These are phyloP conservation scores for Orbilia oligospora DNA, from an alignment of 2,329 filamentous ascomycete species.

Conservation along the genomic window DNA sequence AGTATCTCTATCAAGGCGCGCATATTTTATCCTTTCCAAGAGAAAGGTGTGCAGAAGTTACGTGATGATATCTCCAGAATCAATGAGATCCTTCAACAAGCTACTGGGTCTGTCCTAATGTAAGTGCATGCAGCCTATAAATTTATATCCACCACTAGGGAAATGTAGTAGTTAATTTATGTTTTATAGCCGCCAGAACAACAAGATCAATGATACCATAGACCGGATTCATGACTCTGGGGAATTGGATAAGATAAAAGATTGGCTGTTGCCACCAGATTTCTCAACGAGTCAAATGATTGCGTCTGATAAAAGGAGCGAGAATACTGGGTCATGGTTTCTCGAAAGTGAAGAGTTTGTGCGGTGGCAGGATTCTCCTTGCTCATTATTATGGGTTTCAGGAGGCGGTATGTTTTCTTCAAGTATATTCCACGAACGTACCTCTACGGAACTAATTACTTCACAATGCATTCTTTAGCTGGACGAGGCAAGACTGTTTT, in stretches of 20 bases:
- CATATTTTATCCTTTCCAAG: not conserved
- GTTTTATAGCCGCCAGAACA: conserved; percentile 3
- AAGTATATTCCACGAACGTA: no score
- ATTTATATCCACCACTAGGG: no score
- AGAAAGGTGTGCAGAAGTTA: conserved; percentile 2
- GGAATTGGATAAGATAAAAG: conserved; percentile 35
- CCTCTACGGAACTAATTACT: no score
- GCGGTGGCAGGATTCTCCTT: no score
- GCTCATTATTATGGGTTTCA: no score
- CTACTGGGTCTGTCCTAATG: conserved; percentile 2
- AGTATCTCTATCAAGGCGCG: no score
- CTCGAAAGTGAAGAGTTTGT: not conserved
- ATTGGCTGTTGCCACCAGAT: conserved; percentile 27
- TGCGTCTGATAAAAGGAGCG: conserved; percentile 17
- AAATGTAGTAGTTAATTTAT: not conserved
- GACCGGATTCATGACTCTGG: not conserved
- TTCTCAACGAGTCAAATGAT: conserved; percentile 20
- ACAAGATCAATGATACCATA: conserved; percentile 13
- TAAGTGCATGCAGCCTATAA: no score
- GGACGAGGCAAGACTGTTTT: no score
- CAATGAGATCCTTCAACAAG: conserved; percentile 22
- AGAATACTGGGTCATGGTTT: conserved; percentile 34
- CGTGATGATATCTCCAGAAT: conserved; percentile 24
- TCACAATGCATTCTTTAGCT: no score
- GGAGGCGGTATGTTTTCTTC: no score